phyloP scores from a whole-genome alignment of 2,329 filamentous ascomycete genomes.

The Amesomyces nigricolor region DNA sequence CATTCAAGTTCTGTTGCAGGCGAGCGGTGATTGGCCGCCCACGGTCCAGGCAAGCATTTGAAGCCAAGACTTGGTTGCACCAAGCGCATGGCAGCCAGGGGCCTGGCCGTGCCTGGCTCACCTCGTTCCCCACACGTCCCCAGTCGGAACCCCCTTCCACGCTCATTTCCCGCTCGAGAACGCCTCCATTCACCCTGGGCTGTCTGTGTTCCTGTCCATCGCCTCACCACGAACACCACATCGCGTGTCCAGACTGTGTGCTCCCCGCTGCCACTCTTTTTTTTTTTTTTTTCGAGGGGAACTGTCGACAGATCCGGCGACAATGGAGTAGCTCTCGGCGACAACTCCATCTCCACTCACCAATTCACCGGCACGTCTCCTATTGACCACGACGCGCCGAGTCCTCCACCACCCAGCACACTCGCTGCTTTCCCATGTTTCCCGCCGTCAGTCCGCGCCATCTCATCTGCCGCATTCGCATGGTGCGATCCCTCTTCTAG shows the following conservation, averaged over 20 bases:
- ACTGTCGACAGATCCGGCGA: constrained; percentile 6
- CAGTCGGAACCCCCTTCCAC: not conserved
- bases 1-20: not conserved
- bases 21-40: not conserved
- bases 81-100: not conserved
- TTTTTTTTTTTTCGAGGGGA: not conserved
- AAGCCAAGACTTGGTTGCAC: constrained; percentile 1
- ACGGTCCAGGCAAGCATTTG: constrained; percentile 1
- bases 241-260: constrained; percentile 11
- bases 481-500: constrained; percentile 1
- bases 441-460: not conserved
- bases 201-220: not conserved
- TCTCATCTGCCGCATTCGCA: not conserved
- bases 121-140: constrained; percentile 1
- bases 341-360: not conserved
- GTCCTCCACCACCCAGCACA: constrained; percentile 9
- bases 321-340: constrained; percentile 9
- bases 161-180: not conserved
- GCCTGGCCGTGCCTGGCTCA: not conserved
- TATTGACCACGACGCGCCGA: constrained; percentile 1
- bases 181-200: not conserved
- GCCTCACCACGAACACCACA: constrained; percentile 16
- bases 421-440: constrained; percentile 18
- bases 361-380: not conserved
- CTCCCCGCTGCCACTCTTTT: constrained; percentile 13